Evolutionary conservation across 2,329 filamentous ascomycete genomes (phyloP).

Genomic region (Penicillium olsonii): DNA sequence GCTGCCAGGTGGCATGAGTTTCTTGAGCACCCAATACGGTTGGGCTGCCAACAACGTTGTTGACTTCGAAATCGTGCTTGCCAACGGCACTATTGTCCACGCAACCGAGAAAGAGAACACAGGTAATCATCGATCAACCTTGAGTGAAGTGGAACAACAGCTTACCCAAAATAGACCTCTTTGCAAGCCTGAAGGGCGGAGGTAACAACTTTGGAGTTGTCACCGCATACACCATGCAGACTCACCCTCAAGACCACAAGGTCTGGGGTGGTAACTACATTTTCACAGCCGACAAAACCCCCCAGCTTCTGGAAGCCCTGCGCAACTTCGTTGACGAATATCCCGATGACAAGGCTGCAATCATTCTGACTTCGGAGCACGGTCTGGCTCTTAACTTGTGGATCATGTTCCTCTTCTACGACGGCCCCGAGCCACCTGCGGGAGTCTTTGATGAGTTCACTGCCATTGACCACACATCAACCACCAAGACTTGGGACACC

Average conservation of each 20-base stretch:
- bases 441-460: slow-evolving; percentile 61
- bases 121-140: slow-evolving; percentile 15
- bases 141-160: background rate
- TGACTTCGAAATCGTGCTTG: slow-evolving; percentile 51
- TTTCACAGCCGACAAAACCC: slow-evolving; percentile 40
- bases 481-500: slow-evolving; percentile 47
- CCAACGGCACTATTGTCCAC: slow-evolving; percentile 48
- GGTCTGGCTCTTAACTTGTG: slow-evolving; percentile 53
- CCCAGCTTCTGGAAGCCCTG: slow-evolving; percentile 34
- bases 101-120: slow-evolving; percentile 40
- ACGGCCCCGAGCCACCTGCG: slow-evolving; percentile 55
- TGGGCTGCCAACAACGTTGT: slow-evolving; percentile 52
- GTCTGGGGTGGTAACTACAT: slow-evolving; percentile 53
- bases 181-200: slow-evolving; percentile 44
- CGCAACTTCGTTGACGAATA: slow-evolving; percentile 49
- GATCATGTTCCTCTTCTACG: slow-evolving; percentile 65
- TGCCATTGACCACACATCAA: slow-evolving; percentile 49
- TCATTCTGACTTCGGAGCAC: slow-evolving; percentile 59
- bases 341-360: slow-evolving; percentile 60
- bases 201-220: slow-evolving; percentile 50
- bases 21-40: slow-evolving; percentile 54
- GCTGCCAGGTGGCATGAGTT: slow-evolving; percentile 43
- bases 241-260: slow-evolving; percentile 33
- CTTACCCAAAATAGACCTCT: slow-evolving; percentile 37
- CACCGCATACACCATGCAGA: slow-evolving; percentile 40